Conservation (phyloP, 1,139 yeast genomes). For the Torulaspora globosa region DNA sequence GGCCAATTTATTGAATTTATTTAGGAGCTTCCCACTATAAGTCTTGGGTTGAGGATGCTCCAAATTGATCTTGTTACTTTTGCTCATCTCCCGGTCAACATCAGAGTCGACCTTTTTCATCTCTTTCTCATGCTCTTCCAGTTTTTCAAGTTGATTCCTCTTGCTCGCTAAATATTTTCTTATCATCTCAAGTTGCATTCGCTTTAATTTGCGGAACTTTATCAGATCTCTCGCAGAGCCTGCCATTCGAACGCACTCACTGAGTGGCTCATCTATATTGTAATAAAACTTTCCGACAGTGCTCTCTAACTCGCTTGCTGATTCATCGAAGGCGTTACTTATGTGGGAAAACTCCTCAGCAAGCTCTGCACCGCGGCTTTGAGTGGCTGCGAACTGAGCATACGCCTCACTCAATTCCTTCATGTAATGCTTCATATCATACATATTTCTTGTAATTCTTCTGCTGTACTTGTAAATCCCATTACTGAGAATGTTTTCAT, state of each 20-base stretch:
- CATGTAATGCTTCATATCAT: conserved; percentile 51
- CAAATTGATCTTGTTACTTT: conserved; percentile 31
- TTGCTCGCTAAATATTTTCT: conserved; percentile 34
- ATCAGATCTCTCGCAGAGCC: conserved; percentile 61
- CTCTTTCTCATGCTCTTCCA: conserved; percentile 36
- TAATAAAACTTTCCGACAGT: conserved; percentile 68
- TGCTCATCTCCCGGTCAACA: conserved; percentile 33
- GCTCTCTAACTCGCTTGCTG: conserved; percentile 60
- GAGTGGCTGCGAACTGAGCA: conserved; percentile 54
- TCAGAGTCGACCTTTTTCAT: conserved; percentile 34
- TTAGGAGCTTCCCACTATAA: conserved; percentile 28
- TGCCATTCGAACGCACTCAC: conserved; percentile 77
- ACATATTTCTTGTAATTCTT: conserved; percentile 55
- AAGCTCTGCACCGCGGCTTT: conserved; percentile 43
- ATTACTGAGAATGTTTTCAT: conserved; percentile 51
- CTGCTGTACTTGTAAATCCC: conserved; percentile 66
- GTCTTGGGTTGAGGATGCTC: conserved; percentile 30
- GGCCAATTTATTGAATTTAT: conserved; percentile 33
- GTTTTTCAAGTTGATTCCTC: conserved; percentile 30
- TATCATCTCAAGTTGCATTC: conserved; percentile 57
- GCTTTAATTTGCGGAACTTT: conserved; percentile 65
- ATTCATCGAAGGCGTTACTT: conserved; percentile 77
- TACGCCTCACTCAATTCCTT: conserved; percentile 42
- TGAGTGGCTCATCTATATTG: conserved; percentile 75
- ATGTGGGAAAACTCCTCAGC: conserved; percentile 58